Evolutionary conservation across 495 filamentous ascomycete genomes (phyloP), one percentile per base, ranked within the genome.

Genomic region (Aspergillus biplanus): DNA sequence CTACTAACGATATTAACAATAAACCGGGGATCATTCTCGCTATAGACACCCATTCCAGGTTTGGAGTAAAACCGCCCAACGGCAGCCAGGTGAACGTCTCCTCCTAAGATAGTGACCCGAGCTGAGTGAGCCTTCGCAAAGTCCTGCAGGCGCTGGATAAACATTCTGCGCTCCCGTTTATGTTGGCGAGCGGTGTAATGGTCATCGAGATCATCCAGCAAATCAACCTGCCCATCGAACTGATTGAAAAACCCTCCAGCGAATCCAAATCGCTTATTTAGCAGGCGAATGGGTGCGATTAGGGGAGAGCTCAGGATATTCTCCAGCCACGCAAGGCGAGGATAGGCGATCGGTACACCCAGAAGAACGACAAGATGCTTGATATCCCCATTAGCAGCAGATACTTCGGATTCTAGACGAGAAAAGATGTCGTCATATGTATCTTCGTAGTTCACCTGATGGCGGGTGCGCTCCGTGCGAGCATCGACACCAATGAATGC

Each of bases 271-370:
- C 93, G 87, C 75, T 93, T 91, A 80, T 97, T 96, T 55, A 97
- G 71, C 65, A 98, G 88, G 47, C 92, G 90, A 65, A 98, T 87
- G 0, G 92, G 91, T 2, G 87, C 92, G 67, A 97, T 88, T 48
- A 97, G 56, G 2, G 94, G 94, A 52, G 89, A 93, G 35, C 80
- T 83, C 62, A 98, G 86, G 58, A 98, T 89, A 70, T 94, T 96
- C 73, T 95, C 92, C 6, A 97, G 83, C 94, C 94, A 97, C 11
- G 91, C 92, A 47, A 98, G 83, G 58, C 94, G 91, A 6, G 94
- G 94, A 71, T 97, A 98, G 6, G 93, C 93, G 65, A 98, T 97
- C 3, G 94, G 94, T 33, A 98, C 92, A 56, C 94, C 94, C 50
- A 98, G 79, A 5, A 98, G 82, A 5, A 98, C 80, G 46, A 98